A percentile compares a stretch with the other conserved stretches of the same genome.
phyloP scores from a whole-genome alignment of 2,329 filamentous ascomycete genomes.

The Fusarium phyllophilum region DNA sequence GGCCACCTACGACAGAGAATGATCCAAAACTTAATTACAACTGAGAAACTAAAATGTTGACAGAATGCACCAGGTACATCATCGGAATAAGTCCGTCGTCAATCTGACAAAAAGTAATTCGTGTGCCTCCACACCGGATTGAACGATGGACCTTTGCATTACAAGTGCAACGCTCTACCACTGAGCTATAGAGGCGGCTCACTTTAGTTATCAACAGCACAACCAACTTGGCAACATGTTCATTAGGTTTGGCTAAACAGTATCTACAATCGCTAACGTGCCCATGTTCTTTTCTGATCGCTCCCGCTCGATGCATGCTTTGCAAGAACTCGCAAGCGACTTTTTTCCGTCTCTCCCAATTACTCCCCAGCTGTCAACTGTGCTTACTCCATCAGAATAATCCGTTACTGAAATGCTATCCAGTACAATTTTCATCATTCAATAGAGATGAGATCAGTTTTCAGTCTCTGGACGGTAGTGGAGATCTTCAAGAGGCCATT shows the following conservation, averaged over 20 bases:
- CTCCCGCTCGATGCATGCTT: not conserved
- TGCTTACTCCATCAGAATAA: no score
- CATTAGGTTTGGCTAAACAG: accelerated
- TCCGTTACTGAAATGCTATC: no score
- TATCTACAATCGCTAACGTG: no score
- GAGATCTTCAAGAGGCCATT: not conserved
- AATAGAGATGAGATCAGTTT: no score
- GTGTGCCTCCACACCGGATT: slow-evolving; percentile 26
- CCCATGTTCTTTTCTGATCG: not conserved
- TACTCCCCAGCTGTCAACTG: no score
- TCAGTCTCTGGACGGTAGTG: no score
- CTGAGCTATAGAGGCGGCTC: slow-evolving; percentile 21
- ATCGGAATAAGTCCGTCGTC: accelerated
- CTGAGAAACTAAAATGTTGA: accelerated
- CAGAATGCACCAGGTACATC: accelerated
- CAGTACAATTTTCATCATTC: no score
- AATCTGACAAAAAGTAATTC: not conserved
- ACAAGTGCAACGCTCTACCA: slow-evolving; percentile 31
- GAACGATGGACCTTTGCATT: slow-evolving; percentile 31
- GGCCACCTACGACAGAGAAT: no score
- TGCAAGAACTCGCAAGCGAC: not conserved
- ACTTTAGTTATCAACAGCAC: accelerated
- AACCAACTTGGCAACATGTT: accelerated
- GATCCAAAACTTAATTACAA: accelerated
- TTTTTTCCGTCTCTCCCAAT: accelerated